A percentile compares a stretch with the other conserved stretches of the same genome.
These are phyloP conservation scores for Backusella macrospora DNA, from an alignment of 192 early-diverging fungal genomes.

Conservation along the genomic window DNA sequence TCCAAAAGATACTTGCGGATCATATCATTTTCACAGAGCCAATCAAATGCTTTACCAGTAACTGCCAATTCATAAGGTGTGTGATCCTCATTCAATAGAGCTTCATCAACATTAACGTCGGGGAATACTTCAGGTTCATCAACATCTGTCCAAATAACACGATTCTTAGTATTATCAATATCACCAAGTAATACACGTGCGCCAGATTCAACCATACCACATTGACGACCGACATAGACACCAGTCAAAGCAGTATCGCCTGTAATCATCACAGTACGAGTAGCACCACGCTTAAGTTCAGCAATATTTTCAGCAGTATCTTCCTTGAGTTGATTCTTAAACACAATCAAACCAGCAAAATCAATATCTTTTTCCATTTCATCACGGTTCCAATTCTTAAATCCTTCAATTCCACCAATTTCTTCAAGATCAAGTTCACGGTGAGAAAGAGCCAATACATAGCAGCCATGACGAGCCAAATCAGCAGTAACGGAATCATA, in stretches of 20 bases:
- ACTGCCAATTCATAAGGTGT: slow-evolving; percentile 68
- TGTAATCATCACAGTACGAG: slow-evolving; percentile 83
- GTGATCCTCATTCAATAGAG: slow-evolving; percentile 31
- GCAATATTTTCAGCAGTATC: slow-evolving; percentile 69
- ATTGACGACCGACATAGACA: slow-evolving; percentile 67
- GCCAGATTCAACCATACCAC: slow-evolving; percentile 49
- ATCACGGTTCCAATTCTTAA: slow-evolving; percentile 49
- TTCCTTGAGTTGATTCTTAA: slow-evolving; percentile 77
- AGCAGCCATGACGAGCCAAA: slow-evolving; percentile 71
- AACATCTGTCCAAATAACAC: slow-evolving; percentile 62
- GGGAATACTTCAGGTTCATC: slow-evolving; percentile 51
- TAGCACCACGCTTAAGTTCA: slow-evolving; percentile 69
- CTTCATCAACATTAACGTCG: slow-evolving; percentile 39
- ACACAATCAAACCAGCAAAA: slow-evolving; percentile 69
- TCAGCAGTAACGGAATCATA: slow-evolving; percentile 55
- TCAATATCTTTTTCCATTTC: slow-evolving; percentile 62
- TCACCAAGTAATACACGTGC: slow-evolving; percentile 56
- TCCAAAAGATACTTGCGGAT: slow-evolving; percentile 62
- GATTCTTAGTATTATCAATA: slow-evolving; percentile 41
- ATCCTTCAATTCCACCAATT: slow-evolving; percentile 38
- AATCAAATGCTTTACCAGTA: slow-evolving; percentile 69
- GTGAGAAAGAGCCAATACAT: slow-evolving; percentile 73
- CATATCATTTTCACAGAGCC: slow-evolving; percentile 44
- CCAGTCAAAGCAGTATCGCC: slow-evolving; percentile 82
- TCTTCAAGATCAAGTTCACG: slow-evolving; percentile 47